These are phyloP conservation scores for Prunus dulcis DNA, from an alignment of 306 rosid genomes.

Conservation along the genomic window DNA sequence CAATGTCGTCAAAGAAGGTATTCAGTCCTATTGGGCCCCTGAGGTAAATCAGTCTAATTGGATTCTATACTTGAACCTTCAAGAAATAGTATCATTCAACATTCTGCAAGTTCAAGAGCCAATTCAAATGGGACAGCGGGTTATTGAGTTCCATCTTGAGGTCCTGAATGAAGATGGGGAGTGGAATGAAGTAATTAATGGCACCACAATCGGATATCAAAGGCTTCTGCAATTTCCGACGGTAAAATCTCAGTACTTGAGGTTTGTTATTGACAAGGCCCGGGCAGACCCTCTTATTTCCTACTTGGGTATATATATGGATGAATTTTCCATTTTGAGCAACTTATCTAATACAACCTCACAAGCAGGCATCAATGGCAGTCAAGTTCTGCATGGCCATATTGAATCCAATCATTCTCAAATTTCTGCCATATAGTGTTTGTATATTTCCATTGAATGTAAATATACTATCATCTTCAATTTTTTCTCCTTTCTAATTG, in stretches of 20 bases:
- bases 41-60: constrained; percentile 51
- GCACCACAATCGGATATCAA: constrained; percentile 80
- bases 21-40: constrained; percentile 82
- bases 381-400: constrained; percentile 33
- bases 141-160: constrained; percentile 71
- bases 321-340: constrained; percentile 42
- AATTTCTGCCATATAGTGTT: constrained; percentile 32
- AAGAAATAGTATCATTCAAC: constrained; percentile 55
- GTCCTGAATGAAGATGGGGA: constrained; percentile 33
- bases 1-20: constrained; percentile 65
- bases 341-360: constrained; percentile 23
- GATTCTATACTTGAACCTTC: constrained; percentile 57
- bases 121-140: constrained; percentile 88
- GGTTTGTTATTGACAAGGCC: constrained; percentile 64
- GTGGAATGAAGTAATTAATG: constrained; percentile 59
- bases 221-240: constrained; percentile 62
- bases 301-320: constrained; percentile 60
- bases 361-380: constrained; percentile 36
- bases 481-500: background rate
- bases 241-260: constrained; percentile 51
- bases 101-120: constrained; percentile 84
- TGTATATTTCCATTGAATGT: background rate
- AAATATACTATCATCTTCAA: background rate
- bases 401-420: constrained; percentile 30
- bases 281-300: constrained; percentile 73